phyloP scores from a whole-genome alignment of 176 grass and related monocot genomes.

The Hsuehochloa calcarea region DNA sequence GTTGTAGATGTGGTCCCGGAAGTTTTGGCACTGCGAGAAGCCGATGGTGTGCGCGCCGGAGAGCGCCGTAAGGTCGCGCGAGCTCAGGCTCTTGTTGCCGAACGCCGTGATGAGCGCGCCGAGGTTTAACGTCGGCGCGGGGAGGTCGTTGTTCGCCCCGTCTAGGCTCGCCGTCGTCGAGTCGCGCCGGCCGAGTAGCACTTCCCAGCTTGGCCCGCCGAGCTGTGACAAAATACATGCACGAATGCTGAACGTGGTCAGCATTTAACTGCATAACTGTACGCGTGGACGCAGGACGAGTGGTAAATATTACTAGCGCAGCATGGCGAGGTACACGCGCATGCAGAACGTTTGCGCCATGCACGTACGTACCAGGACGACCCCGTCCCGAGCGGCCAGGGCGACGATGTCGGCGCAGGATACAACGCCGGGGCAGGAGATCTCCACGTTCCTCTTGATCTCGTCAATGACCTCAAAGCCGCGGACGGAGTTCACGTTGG shows the following conservation, averaged over 20 bases:
- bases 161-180: slow-evolving; percentile 54
- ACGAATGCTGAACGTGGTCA: too few species aligned
- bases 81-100: slow-evolving; percentile 43
- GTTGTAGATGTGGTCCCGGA: slow-evolving; percentile 66
- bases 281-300: too few species aligned
- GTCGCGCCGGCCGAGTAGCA: slow-evolving; percentile 68
- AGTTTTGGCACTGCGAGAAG: slow-evolving; percentile 58
- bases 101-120: slow-evolving; percentile 42
- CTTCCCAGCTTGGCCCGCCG: slow-evolving; percentile 62
- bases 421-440: slow-evolving; percentile 52
- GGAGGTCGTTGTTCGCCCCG: slow-evolving; percentile 58
- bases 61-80: slow-evolving; percentile 63
- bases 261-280: too few species aligned
- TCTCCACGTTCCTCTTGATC: slow-evolving; percentile 69
- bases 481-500: slow-evolving; percentile 68
- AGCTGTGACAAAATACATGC: slow-evolving; percentile 36
- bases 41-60: slow-evolving; percentile 86
- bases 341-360: background rate
- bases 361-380: slow-evolving; percentile 42
- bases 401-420: slow-evolving; percentile 85
- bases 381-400: slow-evolving; percentile 67
- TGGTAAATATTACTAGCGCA: too few species aligned
- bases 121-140: slow-evolving; percentile 35
- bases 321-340: too few species aligned
- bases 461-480: slow-evolving; percentile 76